Evolutionary conservation across 2,329 filamentous ascomycete species (phyloP).

Genomic region (Colletotrichum truncatum): DNA sequence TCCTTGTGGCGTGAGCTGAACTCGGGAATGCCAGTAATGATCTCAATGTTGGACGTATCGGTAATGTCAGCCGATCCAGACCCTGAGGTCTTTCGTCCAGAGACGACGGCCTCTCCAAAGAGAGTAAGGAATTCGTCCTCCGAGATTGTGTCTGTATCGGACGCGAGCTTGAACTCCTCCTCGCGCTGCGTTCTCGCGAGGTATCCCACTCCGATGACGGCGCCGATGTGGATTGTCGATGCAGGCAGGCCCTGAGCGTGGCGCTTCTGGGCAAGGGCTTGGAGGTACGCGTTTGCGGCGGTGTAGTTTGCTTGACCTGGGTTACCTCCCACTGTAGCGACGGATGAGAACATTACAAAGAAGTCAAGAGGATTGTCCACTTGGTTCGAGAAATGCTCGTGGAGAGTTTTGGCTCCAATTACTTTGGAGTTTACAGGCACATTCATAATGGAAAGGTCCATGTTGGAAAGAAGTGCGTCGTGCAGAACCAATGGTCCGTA

Average conservation of each 20-base stretch:
- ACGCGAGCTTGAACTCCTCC: conserved; percentile 16
- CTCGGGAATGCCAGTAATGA: conserved; percentile 4
- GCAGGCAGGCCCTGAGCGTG: conserved; percentile 45
- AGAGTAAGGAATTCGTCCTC: conserved; percentile 48
- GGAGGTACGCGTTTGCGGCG: conserved; percentile 54
- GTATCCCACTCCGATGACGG: conserved; percentile 52
- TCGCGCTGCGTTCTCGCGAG: conserved; percentile 37
- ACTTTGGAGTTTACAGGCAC: conserved; percentile 45
- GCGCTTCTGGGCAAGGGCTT: conserved; percentile 44
- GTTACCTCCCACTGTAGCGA: conserved; percentile 38
- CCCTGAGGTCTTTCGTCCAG: too few species aligned
- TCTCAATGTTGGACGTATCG: neutral
- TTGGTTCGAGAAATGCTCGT: conserved; percentile 37
- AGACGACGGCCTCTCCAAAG: conserved; percentile 51
- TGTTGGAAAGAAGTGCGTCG: conserved; percentile 43
- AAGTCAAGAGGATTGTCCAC: conserved; percentile 40
- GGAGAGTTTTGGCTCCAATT: conserved; percentile 38
- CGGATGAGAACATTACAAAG: conserved; percentile 46
- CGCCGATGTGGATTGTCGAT: conserved; percentile 47
- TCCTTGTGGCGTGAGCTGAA: neutral
- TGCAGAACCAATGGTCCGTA: conserved; percentile 55
- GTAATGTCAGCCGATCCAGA: too few species aligned
- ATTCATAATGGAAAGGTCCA: conserved; percentile 36
- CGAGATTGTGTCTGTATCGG: conserved; percentile 24
- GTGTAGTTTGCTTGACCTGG: conserved; percentile 53